Evolutionary conservation across 148 eudicot genomes (phyloP), one percentile per base, ranked within the genome.

Genomic region (Linanthus parryae): DNA sequence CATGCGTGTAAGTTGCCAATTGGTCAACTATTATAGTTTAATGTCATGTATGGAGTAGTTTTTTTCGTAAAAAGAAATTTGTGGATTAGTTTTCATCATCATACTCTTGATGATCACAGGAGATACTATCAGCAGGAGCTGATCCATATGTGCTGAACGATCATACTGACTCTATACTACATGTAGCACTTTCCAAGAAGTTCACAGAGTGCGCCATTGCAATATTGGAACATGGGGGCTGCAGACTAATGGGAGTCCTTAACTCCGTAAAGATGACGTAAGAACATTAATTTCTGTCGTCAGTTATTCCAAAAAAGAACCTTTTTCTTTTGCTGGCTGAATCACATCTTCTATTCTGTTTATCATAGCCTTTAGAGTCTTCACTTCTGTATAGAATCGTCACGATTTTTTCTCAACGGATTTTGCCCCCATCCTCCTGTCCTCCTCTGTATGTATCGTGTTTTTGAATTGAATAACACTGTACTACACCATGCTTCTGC

Each of bases 61-160:
- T 35, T 6, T 15, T 35, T 15, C 2, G 14, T 8, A 34, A 27
- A 19, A 17, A 5, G 15, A 22, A 5, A 28, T 27, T n/a, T n/a
- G n/a, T n/a, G n/a, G n/a, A n/a, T n/a, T n/a, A n/a, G n/a, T n/a
- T n/a, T n/a, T n/a, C n/a, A n/a, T n/a, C n/a, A n/a, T n/a, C n/a
- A n/a, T n/a, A n/a, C n/a, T 36, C 31, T 37, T 42, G 31, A 51
- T 53, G 70, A 21, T 50, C 53, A 52, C 73, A 88, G 96, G 94
- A 88, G 72, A 60, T 88, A 47, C 63, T 84, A 62, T 61, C 76
- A 68, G 96, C 85, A 20, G 94, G 94, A 48, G 92, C 96, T 55
- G 94, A 88, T 81, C 96, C 96, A 57, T 78, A 81, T 74, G 83
- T 75, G 36, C 68, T 88, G 35, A 88, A 84, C 38, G 88, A 84